These are phyloP conservation scores for Linderniella brevidens DNA, from an alignment of 257 asterid genomes.

Conservation along the genomic window DNA sequence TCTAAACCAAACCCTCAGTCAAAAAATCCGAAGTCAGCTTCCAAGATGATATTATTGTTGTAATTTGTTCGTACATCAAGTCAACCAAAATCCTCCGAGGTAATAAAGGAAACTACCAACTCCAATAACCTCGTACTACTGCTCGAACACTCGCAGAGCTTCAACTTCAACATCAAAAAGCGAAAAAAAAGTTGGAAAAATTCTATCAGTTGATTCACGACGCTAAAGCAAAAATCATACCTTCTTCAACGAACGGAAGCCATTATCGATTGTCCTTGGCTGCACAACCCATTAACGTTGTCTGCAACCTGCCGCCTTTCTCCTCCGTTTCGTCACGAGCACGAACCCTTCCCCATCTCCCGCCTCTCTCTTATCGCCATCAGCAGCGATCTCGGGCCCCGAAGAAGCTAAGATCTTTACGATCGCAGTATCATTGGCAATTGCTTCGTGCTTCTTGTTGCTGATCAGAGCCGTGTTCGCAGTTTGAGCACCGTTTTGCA, in stretches of 20 bases:
- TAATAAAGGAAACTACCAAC: too few relatives aligned
- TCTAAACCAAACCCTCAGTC: too few relatives aligned
- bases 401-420: constrained; percentile 28
- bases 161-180: too few relatives aligned
- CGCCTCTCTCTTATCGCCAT: constrained; percentile 11
- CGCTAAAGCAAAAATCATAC: neutral
- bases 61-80: too few relatives aligned
- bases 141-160: too few relatives aligned
- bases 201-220: too few relatives aligned
- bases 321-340: constrained; percentile 71
- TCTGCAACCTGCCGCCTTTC: constrained; percentile 65
- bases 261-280: constrained; percentile 56
- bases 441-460: constrained; percentile 48
- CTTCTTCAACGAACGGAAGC: constrained; percentile 70
- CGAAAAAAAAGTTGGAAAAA: too few relatives aligned
- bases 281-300: constrained; percentile 47
- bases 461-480: constrained; percentile 10
- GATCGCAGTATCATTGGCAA: constrained; percentile 63
- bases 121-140: too few relatives aligned
- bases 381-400: neutral
- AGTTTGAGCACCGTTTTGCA: constrained; percentile 47
- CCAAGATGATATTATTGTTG: too few relatives aligned
- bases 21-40: too few relatives aligned
- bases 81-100: too few relatives aligned
- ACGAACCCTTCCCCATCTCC: constrained; percentile 86